A percentile compares a stretch with the other conserved stretches of the same genome.
Evolutionary conservation across 805 yeast species (phyloP).

Genomic region (Metschnikowia orientalis): DNA sequence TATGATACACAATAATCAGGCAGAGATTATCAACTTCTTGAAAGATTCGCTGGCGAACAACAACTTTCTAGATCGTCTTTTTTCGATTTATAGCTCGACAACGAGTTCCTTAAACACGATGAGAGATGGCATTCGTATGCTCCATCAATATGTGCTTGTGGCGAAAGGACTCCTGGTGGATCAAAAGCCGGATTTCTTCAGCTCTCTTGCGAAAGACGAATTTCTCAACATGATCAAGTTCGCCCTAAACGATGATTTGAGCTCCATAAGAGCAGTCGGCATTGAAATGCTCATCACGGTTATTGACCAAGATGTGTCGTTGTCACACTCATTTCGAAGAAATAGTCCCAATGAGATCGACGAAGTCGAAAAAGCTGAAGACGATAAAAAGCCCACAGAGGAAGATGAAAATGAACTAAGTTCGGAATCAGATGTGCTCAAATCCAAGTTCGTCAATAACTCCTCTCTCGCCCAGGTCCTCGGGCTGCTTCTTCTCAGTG

Average conservation of each 20-base stretch:
- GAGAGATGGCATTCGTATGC: conserved; percentile 69
- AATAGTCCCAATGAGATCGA: conserved; percentile 14
- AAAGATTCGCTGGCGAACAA: conserved; percentile 39
- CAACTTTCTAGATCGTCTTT: conserved; percentile 53
- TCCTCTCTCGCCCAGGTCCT: conserved; percentile 55
- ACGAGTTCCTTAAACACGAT: conserved; percentile 14
- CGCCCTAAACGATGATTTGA: conserved; percentile 55
- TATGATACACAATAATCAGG: conserved; percentile 64
- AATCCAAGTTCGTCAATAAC: conserved; percentile 45
- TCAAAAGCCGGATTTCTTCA: conserved; percentile 64
- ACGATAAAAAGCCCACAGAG: neutral
- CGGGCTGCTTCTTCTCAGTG: conserved; percentile 57
- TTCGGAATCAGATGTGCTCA: conserved; percentile 18
- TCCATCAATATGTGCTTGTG: conserved; percentile 75
- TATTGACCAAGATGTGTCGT: conserved; percentile 75
- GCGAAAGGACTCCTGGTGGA: conserved; percentile 61
- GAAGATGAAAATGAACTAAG: conserved; percentile 13
- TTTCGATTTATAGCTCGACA: conserved; percentile 48
- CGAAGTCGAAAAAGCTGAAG: conserved; percentile 22
- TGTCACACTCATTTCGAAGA: conserved; percentile 42
- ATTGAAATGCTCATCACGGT: conserved; percentile 77
- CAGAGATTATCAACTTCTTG: conserved; percentile 57
- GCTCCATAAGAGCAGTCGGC: conserved; percentile 59
- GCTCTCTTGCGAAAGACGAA: conserved; percentile 60
- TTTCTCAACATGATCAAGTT: conserved; percentile 64